phyloP scores from a whole-genome alignment of 176 grass and related monocot genomes.

The Leersia perrieri region DNA sequence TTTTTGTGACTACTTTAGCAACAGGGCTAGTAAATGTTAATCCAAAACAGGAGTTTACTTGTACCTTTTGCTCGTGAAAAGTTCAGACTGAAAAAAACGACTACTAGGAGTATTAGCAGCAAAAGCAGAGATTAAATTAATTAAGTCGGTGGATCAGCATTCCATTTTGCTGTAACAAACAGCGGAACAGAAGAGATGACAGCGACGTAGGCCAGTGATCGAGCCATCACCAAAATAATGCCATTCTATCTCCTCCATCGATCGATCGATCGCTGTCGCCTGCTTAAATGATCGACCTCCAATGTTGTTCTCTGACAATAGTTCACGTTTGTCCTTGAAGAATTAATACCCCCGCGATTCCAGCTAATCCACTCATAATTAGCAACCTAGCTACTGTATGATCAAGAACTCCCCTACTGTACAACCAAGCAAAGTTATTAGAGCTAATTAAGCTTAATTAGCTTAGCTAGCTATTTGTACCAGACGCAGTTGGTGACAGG shows the following conservation, averaged over 20 bases:
- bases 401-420: not conserved
- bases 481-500: not conserved
- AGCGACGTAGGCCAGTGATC: not conserved
- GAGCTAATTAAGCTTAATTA: not conserved
- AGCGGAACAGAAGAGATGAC: not conserved
- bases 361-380: not conserved
- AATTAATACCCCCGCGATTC: not conserved
- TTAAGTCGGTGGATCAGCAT: not conserved
- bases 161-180: not conserved
- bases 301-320: slow-evolving; percentile 13
- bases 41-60: not conserved
- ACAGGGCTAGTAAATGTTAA: not conserved
- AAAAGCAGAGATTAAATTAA: not conserved
- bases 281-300: slow-evolving; percentile 23
- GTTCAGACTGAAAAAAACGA: not conserved
- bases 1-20: too few relatives aligned
- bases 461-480: not conserved
- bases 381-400: not conserved
- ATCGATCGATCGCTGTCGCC: slow-evolving; percentile 1
- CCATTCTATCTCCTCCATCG: not conserved
- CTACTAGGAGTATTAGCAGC: not conserved
- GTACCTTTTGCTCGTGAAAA: not conserved
- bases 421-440: too few relatives aligned
- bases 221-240: not conserved
- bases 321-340: not conserved